phyloP scores from a whole-genome alignment of 768 basidiomycete species.

The Tylopilus subfusipes region DNA sequence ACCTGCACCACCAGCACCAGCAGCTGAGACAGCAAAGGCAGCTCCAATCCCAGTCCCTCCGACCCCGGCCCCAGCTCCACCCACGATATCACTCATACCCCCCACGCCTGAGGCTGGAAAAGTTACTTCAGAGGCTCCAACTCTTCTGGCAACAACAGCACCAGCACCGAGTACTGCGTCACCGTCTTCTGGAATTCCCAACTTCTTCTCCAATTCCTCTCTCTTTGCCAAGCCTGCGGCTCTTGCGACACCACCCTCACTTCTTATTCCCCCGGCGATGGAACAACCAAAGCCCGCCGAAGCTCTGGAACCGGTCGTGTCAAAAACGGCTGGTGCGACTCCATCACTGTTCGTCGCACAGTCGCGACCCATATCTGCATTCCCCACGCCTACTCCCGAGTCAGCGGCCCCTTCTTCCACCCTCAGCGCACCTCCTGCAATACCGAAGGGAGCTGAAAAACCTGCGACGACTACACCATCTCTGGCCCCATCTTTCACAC shows the following conservation, averaged over 20 bases:
- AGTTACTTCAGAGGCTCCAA: conserved; percentile 9
- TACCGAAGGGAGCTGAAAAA: conserved; percentile 20
- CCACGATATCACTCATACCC: conserved; percentile 24
- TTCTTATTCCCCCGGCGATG: conserved; percentile 21
- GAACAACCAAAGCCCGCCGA: conserved; percentile 9
- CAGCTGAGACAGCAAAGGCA: conserved; percentile 14
- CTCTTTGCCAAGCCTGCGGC: conserved; percentile 39
- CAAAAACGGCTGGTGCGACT: conserved; percentile 8
- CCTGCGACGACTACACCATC: conserved; percentile 5
- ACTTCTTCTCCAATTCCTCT: conserved; percentile 61
- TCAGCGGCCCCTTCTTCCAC: conserved; percentile 2
- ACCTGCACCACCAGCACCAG: conserved; percentile 21
- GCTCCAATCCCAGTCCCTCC: conserved; percentile 14
- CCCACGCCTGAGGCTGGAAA: conserved; percentile 26
- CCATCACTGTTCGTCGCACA: conserved; percentile 11
- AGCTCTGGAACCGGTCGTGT: neutral
- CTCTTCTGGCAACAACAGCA: conserved; percentile 3
- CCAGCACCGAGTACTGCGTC: conserved; percentile 1
- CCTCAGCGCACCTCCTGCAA: conserved; percentile 4
- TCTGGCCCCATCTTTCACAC: conserved; percentile 26
- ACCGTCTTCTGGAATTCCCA: conserved; percentile 41
- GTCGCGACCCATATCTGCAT: conserved; percentile 5
- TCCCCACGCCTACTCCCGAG: conserved; percentile 3
- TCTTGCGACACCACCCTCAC: conserved; percentile 12
- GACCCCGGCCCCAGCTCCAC: conserved; percentile 11